Conservation (phyloP, 352 stramenopile genomes). For the Phytopythium vexans region DNA sequence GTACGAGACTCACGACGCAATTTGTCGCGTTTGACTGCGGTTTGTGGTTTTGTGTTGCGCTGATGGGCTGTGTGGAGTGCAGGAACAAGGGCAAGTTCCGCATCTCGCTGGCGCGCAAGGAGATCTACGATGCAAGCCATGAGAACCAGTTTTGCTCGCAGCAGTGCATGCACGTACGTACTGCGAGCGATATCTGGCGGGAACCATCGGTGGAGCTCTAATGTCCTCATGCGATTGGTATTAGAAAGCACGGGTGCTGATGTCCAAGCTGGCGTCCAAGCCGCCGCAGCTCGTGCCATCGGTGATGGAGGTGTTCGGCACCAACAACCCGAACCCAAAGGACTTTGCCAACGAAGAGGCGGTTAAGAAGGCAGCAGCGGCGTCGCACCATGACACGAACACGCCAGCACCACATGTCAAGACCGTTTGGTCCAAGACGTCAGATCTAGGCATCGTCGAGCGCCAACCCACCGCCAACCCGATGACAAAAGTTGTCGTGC, state of each 20-base stretch:
- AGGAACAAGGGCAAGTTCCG: constrained; percentile 70
- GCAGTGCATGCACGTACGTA: constrained; percentile 56
- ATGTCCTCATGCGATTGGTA: not conserved
- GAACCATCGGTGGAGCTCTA: not conserved
- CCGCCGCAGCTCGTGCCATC: constrained; percentile 83
- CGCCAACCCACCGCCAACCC: constrained; percentile 27
- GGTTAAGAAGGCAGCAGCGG: constrained; percentile 2
- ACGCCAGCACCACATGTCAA: constrained; percentile 36
- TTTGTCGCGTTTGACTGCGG: constrained; percentile 1
- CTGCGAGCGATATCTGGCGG: no score
- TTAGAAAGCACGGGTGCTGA: constrained; percentile 69
- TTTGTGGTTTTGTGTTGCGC: not conserved
- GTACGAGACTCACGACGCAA: constrained; percentile 18
- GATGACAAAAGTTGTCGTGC: constrained; percentile 21
- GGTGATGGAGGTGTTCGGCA: constrained; percentile 76
- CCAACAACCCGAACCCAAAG: constrained; percentile 65
- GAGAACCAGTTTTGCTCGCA: constrained; percentile 83
- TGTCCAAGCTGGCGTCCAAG: constrained; percentile 65
- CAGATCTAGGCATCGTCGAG: constrained; percentile 68
- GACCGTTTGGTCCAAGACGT: constrained; percentile 73
- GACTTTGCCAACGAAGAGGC: constrained; percentile 45
- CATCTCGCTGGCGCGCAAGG: constrained; percentile 62
- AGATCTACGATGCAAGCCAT: constrained; percentile 79
- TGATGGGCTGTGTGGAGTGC: not conserved
- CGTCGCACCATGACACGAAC: constrained; percentile 5